A percentile compares a stretch with the other conserved stretches of the same genome.
phyloP scores from a whole-genome alignment of 2,329 filamentous ascomycete genomes.

The Apiospora malaysiana region DNA sequence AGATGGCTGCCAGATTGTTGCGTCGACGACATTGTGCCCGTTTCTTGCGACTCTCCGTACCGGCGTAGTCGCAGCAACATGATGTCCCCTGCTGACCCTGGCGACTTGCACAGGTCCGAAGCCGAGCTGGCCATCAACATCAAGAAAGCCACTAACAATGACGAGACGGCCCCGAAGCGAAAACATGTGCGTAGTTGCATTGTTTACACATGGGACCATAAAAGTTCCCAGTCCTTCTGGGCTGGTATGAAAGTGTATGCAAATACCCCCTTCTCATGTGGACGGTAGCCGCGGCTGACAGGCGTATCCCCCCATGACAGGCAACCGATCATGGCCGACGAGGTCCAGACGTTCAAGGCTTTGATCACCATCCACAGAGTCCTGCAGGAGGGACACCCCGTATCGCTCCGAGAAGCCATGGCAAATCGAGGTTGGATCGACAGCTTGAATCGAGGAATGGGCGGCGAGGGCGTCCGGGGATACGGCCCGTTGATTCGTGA shows the following conservation, averaged over 20 bases:
- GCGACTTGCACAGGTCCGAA: constrained; percentile 59
- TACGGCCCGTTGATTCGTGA: constrained; percentile 93
- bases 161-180: constrained; percentile 72
- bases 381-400: constrained; percentile 92
- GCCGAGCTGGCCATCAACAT: constrained; percentile 74
- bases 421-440: constrained; percentile 90
- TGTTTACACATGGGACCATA: constrained; percentile 99
- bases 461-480: constrained; percentile 83
- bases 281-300: neutral
- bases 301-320: constrained; percentile 55
- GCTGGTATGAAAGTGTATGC: constrained; percentile 96
- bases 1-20: neutral
- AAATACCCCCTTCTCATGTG: constrained; percentile 7
- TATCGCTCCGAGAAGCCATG: constrained; percentile 87
- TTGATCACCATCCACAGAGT: constrained; percentile 98
- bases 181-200: constrained; percentile 99
- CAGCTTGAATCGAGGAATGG: constrained; percentile 82
- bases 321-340: constrained; percentile 96
- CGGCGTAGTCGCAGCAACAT: neutral
- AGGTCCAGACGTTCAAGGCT: constrained; percentile 98
- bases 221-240: constrained; percentile 95
- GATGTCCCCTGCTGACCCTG: constrained; percentile 16
- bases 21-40: neutral
- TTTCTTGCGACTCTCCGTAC: neutral
- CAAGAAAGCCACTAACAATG: constrained; percentile 70